These are phyloP conservation scores for Melastoma malabathricum DNA, from an alignment of 345 rosid species.

Conservation along the genomic window DNA sequence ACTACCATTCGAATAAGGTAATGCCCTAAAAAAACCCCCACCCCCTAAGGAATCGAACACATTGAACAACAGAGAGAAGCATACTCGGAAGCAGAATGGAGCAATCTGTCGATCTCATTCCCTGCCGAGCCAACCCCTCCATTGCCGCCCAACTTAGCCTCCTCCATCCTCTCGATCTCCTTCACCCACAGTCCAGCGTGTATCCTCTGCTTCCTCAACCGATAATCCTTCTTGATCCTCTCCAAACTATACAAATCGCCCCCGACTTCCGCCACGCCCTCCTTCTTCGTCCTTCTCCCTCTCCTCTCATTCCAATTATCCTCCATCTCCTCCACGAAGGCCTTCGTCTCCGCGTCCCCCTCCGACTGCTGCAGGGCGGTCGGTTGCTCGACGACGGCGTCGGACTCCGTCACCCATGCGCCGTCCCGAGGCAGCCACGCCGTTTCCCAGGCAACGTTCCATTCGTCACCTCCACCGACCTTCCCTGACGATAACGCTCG, in stretches of 20 bases:
- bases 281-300: conserved; percentile 11
- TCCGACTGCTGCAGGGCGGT: conserved; percentile 20
- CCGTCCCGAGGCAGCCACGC: conserved; percentile 86
- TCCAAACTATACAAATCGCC: conserved; percentile 60
- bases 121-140: conserved; percentile 6
- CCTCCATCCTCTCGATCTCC: conserved; percentile 81
- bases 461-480: conserved; percentile 38
- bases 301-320: conserved; percentile 79
- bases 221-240: conserved; percentile 73
- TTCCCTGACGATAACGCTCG: conserved; percentile 11
- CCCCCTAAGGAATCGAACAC: conserved; percentile 1
- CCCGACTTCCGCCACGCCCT: conserved; percentile 8
- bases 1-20: too few species aligned
- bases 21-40: neutral
- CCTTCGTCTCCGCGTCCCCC: conserved; percentile 61
- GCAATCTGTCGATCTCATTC: conserved; percentile 73
- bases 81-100: conserved; percentile 81
- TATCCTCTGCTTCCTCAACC: conserved; percentile 86
- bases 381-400: conserved; percentile 24
- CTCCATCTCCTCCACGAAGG: conserved; percentile 86
- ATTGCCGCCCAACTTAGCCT: conserved; percentile 34
- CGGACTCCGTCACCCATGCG: conserved; percentile 51
- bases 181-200: conserved; percentile 83
- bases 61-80: conserved; percentile 3
- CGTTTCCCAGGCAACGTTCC: conserved; percentile 93